Evolutionary conservation across 768 basidiomycete species (phyloP), one percentile per base, ranked within the genome.

Genomic region (Fomitopsis serialis): DNA sequence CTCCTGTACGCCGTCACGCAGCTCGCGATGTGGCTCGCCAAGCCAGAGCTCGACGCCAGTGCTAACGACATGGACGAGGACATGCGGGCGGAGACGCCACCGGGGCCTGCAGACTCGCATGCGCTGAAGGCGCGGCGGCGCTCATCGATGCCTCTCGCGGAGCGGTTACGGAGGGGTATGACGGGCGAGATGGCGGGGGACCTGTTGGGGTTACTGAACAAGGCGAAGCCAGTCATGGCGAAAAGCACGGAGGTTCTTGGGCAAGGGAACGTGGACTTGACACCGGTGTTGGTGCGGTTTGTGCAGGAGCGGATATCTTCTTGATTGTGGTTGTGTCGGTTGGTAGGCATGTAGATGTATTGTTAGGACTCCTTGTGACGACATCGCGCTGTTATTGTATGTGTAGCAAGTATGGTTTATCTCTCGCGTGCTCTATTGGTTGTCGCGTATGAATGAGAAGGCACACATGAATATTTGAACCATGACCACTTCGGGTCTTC

Each of bases 161-260:
- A 87, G 55, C 72, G 85, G 34, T 58, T 89, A 59, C 72, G 89
- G 61, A 71, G 89, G 56, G 88, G 87, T 0, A 84, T 90, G 84
- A 85, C 85, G 8, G 86, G 85, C 1, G 89, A 92, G 70, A 82
- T 91, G 78, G 83, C 81, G 37, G 75, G 77, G 1, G 90, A 92
- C 66, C 58, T 92, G 55, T 82, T 85, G 62, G 72, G 78, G 3
- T 65, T 91, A 60, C 53, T 92, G 68, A 79, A 69, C 54, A 88
- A 82, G 60, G 77, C 87, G 13, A 83, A 80, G 59, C 78, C 82
- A 0, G 67, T 89, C 34, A 68, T 92, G 23, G 74, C 71, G 13
- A 86, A 87, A 65, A 81, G 80, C 60, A 72, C 80, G 54, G 65
- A 66, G 17, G 68, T 80, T 42, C 57, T 79, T 52, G 75, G 72